Evolutionary conservation across 192 early-diverging fungal genomes (phyloP).

Genomic region (Pilaira anomala): DNA sequence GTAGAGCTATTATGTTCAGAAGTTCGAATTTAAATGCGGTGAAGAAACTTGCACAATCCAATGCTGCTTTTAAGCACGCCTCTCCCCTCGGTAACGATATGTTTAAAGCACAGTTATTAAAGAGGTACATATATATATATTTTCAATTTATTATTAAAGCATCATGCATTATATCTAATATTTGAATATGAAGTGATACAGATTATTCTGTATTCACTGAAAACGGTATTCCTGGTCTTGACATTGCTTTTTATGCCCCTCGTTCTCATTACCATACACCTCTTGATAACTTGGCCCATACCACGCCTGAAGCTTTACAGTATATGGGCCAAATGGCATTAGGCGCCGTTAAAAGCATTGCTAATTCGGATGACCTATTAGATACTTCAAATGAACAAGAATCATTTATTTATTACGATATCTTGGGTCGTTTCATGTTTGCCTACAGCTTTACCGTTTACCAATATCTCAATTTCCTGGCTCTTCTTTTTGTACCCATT

Average conservation of each 20-base stretch:
- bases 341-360: slow-evolving; percentile 45
- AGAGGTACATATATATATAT: slow-evolving; percentile 5
- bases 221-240: slow-evolving; percentile 60
- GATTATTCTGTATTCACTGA: slow-evolving; percentile 63
- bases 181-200: slow-evolving; percentile 42
- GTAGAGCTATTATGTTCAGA: slow-evolving; percentile 63
- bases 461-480: slow-evolving; percentile 19
- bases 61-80: slow-evolving; percentile 46
- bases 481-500: slow-evolving; percentile 25
- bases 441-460: slow-evolving; percentile 30
- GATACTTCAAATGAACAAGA: slow-evolving; percentile 30
- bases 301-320: slow-evolving; percentile 50
- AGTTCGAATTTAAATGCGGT: slow-evolving; percentile 37
- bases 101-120: slow-evolving; percentile 42
- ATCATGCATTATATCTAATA: too few relatives aligned
- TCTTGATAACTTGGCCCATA: slow-evolving; percentile 51
- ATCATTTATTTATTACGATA: slow-evolving; percentile 46
- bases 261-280: slow-evolving; percentile 64
- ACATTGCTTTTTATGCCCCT: slow-evolving; percentile 63
- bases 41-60: slow-evolving; percentile 38
- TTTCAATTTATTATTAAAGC: not conserved
- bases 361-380: slow-evolving; percentile 23
- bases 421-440: slow-evolving; percentile 44
- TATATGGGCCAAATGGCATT: slow-evolving; percentile 65
- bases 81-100: slow-evolving; percentile 65